phyloP scores from a whole-genome alignment of 768 basidiomycete species.

The Lactarius psammicola region DNA sequence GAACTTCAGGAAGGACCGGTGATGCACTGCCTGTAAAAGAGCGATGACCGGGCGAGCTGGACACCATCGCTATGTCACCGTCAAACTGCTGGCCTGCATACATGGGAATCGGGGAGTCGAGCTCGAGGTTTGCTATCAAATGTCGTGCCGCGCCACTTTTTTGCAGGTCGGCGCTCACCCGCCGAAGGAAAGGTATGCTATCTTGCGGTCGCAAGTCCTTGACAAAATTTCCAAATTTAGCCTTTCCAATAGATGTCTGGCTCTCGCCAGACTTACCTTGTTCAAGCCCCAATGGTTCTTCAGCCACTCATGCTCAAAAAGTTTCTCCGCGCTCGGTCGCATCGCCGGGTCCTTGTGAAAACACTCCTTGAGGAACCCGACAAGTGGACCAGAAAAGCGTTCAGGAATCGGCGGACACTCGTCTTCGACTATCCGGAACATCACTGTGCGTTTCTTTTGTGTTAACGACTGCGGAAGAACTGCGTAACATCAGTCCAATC shows the following conservation, averaged over 20 bases:
- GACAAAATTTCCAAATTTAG: constrained; percentile 8
- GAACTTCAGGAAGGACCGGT: constrained; percentile 28
- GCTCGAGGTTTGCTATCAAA: constrained; percentile 41
- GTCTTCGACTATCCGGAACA: constrained; percentile 98
- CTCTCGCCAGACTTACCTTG: constrained; percentile 50
- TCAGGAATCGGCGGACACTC: constrained; percentile 84
- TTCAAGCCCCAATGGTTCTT: constrained; percentile 72
- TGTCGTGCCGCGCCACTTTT: constrained; percentile 65
- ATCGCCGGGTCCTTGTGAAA: constrained; percentile 84
- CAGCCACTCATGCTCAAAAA: constrained; percentile 93
- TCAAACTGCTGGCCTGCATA: neutral
- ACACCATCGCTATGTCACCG: constrained; percentile 24
- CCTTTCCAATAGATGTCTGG: neutral
- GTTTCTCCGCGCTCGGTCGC: constrained; percentile 77
- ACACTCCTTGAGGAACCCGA: constrained; percentile 81
- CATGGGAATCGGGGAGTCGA: constrained; percentile 38
- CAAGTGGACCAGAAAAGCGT: constrained; percentile 68
- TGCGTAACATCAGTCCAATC: constrained; percentile 17
- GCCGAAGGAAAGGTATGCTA: constrained; percentile 91
- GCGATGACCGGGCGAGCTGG: constrained; percentile 25
- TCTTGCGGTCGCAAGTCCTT: constrained; percentile 88
- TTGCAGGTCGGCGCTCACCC: constrained; percentile 83
- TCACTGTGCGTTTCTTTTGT: constrained; percentile 50
- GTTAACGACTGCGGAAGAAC: neutral
- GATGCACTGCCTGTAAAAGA: constrained; percentile 12